Evolutionary conservation across 805 yeast species (phyloP), one percentile per base, ranked within the genome.

Genomic region (Candida endomychidarum): DNA sequence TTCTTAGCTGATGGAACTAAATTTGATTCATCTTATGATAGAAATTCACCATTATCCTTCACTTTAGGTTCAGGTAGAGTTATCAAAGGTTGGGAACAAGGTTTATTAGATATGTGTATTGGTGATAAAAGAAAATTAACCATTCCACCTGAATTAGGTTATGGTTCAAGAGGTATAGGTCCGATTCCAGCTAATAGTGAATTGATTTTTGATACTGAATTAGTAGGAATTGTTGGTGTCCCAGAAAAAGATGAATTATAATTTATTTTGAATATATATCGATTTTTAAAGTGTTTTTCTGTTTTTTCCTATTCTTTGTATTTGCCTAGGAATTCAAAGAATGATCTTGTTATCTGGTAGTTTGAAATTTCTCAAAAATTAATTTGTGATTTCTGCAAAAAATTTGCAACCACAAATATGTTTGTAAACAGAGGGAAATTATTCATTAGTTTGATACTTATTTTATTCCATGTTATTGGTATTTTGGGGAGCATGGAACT

Each of bases 21-120:
- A 4, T 90, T 89, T 56, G 97, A 89, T 61, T 76, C 86, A 8
- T 85, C 95, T 1, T 63, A 72, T 41, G 56, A 59, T 16, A 75
- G 95, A 54, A 80, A 78, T 10, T 52, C 60, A 32, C 96, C 97
- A 33, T 69, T 89, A 45, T 58, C 72, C 29, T 89, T 89, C 62
- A 63, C 63, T n/a, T 65, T 90, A 39, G 97, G 96, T 29, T 60
- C 63, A 18, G 90, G 95, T 4, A 82, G 77, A 53, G 96, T 89
- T 22, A 89, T 89, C 56, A 56, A 72, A 45, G 96, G 97, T 43
- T 89, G 96, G 96, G 97, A 89, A 48, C 78, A 82, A 62, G 96
- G 96, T 29, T 65, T 88, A 37, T 51, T 54, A 23, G 60, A 57
- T 28, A 86, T 86, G 95, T 89, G 97, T 63, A 69, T 86, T 59